phyloP scores from a whole-genome alignment of 305 asterid genomes.

The Andrographis paniculata region DNA sequence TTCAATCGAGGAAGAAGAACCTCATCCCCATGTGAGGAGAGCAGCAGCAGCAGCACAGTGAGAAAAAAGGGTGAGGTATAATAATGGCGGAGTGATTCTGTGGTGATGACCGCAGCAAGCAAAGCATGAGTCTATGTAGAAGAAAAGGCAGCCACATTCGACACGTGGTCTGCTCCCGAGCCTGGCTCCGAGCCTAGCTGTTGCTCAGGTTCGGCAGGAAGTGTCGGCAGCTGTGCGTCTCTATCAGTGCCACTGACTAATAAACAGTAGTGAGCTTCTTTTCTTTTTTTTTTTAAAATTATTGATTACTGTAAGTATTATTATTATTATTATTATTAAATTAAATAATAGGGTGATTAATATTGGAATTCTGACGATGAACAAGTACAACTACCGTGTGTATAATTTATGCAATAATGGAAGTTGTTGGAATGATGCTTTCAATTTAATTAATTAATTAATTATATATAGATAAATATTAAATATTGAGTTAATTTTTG shows the following conservation, averaged over 20 bases:
- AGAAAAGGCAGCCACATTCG: conserved; percentile 21
- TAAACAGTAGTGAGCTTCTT: neutral
- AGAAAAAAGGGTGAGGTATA: conserved; percentile 11
- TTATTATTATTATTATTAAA: neutral
- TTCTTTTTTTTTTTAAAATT: no score
- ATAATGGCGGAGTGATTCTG: conserved; percentile 6
- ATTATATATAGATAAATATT: no score
- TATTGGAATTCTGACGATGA: conserved; percentile 18
- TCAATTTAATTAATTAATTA: no score
- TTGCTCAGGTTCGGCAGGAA: conserved; percentile 25
- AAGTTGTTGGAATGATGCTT: no score
- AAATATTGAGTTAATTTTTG: no score
- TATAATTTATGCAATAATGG: neutral
- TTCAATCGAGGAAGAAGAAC: conserved; percentile 1
- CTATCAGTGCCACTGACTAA: conserved; percentile 18
- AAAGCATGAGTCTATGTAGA: conserved; percentile 13
- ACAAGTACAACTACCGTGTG: conserved; percentile 3
- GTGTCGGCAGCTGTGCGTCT: conserved; percentile 80
- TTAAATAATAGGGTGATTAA: conserved; percentile 4
- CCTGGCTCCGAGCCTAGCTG: conserved; percentile 21
- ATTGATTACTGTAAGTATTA: no score
- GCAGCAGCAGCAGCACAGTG: conserved; percentile 4
- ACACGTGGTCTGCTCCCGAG: conserved; percentile 21
- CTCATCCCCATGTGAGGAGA: neutral
- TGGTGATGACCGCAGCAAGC: conserved; percentile 18